Evolutionary conservation across 805 yeast species (phyloP).

Genomic region (Candida sonorensis): DNA sequence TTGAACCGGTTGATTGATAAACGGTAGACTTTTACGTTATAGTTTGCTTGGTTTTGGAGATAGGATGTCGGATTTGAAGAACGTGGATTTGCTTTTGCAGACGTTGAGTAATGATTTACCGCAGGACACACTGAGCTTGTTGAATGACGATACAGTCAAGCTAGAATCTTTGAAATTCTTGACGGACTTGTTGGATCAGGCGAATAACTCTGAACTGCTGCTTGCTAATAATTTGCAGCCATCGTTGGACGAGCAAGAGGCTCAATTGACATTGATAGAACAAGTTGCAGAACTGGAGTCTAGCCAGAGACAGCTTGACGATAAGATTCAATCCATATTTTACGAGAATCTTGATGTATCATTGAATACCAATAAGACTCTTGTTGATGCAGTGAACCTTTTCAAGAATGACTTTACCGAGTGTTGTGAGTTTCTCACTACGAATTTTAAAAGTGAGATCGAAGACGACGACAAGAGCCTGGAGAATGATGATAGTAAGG

Average conservation of each 20-base stretch:
- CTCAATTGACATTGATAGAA: slow-evolving; percentile 42
- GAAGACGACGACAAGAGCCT: slow-evolving; percentile 4
- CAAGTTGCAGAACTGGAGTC: slow-evolving; percentile 72
- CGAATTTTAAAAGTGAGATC: slow-evolving; percentile 22
- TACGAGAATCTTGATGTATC: slow-evolving; percentile 39
- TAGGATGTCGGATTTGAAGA: slow-evolving; percentile 7
- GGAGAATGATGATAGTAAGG: slow-evolving; percentile 2
- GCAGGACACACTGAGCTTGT: slow-evolving; percentile 13
- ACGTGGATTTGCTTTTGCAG: slow-evolving; percentile 28
- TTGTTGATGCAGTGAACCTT: slow-evolving; percentile 26
- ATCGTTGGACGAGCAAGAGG: slow-evolving; percentile 13
- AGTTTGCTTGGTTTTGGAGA: too few relatives aligned
- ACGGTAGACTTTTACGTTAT: too few relatives aligned
- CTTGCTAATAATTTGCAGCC: slow-evolving; percentile 20
- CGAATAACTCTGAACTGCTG: slow-evolving; percentile 35
- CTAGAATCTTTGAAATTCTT: slow-evolving; percentile 30
- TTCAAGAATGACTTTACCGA: slow-evolving; percentile 28
- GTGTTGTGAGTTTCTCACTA: slow-evolving; percentile 25
- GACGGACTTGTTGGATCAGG: slow-evolving; percentile 30
- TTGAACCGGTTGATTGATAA: not conserved
- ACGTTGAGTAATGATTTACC: slow-evolving; percentile 27
- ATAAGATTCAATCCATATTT: slow-evolving; percentile 34
- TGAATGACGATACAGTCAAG: slow-evolving; percentile 21
- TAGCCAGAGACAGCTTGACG: slow-evolving; percentile 40
- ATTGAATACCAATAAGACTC: slow-evolving; percentile 29